These are phyloP conservation scores for Lactuca sativa DNA, from an alignment of 129 eudicot species.

Conservation along the genomic window DNA sequence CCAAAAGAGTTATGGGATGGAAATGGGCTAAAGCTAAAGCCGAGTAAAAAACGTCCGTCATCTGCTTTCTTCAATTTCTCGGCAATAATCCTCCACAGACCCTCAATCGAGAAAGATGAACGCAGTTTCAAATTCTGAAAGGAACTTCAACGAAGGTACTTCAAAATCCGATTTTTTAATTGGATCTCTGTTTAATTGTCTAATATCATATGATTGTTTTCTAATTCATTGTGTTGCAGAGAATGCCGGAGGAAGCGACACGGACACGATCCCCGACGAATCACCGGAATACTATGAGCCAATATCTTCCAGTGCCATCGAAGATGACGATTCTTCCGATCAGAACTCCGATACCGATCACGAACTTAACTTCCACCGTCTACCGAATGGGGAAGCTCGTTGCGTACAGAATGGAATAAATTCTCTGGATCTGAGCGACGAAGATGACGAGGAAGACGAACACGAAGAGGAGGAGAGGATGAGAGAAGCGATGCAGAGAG, in stretches of 20 bases:
- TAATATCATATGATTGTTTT: neutral
- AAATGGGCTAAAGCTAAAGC: neutral
- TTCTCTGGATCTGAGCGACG: conserved; percentile 65
- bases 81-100: neutral
- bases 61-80: neutral
- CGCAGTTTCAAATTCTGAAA: conserved; percentile 36
- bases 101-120: conserved; percentile 35
- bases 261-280: conserved; percentile 66
- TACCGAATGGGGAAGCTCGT: conserved; percentile 52
- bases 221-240: conserved; percentile 28
- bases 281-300: conserved; percentile 76
- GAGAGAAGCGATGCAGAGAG: conserved; percentile 50
- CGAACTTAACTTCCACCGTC: conserved; percentile 24
- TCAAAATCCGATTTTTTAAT: neutral
- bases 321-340: conserved; percentile 44
- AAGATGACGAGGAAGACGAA: conserved; percentile 49
- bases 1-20: neutral
- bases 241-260: conserved; percentile 67
- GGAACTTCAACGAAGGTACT: conserved; percentile 36
- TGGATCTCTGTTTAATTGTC: neutral
- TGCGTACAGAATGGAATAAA: conserved; percentile 49
- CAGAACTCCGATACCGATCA: conserved; percentile 42
- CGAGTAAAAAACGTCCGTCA: neutral
- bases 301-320: conserved; percentile 40
- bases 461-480: conserved; percentile 39